phyloP scores from a whole-genome alignment of 2,329 filamentous ascomycete species.

The Fusarium algeriense region DNA sequence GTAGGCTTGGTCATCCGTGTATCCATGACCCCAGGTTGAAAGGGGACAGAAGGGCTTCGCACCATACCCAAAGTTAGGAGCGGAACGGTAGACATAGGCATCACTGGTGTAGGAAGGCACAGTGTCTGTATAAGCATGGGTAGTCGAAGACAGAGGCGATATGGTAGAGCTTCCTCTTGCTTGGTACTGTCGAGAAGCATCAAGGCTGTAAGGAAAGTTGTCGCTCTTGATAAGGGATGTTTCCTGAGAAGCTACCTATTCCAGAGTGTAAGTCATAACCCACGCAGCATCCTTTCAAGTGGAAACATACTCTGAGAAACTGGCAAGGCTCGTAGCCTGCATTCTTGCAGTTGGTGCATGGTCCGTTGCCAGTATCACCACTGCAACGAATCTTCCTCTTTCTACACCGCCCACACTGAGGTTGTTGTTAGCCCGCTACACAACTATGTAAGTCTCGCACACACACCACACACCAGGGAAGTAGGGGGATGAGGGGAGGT shows the following conservation, averaged over 20 bases:
- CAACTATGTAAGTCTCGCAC: constrained; percentile 43
- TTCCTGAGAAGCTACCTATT: constrained; percentile 52
- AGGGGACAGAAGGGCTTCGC: constrained; percentile 45
- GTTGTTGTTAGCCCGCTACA: constrained; percentile 39
- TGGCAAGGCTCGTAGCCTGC: constrained; percentile 79
- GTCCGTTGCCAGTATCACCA: constrained; percentile 80
- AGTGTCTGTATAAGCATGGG: constrained; percentile 35
- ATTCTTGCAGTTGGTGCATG: constrained; percentile 86
- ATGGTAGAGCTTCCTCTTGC: constrained; percentile 40
- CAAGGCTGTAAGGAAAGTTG: constrained; percentile 48
- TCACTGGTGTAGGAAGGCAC: constrained; percentile 36
- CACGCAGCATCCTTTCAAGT: neutral
- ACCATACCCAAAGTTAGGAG: constrained; percentile 43
- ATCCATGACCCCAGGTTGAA: constrained; percentile 42
- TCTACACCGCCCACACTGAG: constrained; percentile 86
- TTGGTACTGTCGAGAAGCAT: constrained; percentile 50
- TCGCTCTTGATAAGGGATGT: constrained; percentile 44
- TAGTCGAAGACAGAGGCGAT: constrained; percentile 23
- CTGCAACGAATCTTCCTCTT: constrained; percentile 96
- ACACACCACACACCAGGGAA: constrained; percentile 42
- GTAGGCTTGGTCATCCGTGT: constrained; percentile 45
- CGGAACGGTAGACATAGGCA: constrained; percentile 35
- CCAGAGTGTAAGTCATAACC: constrained; percentile 2
- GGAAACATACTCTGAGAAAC: constrained; percentile 79
- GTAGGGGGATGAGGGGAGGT: neutral